phyloP scores from a whole-genome alignment of 2,329 filamentous ascomycete genomes.

The Piedraia hortae region DNA sequence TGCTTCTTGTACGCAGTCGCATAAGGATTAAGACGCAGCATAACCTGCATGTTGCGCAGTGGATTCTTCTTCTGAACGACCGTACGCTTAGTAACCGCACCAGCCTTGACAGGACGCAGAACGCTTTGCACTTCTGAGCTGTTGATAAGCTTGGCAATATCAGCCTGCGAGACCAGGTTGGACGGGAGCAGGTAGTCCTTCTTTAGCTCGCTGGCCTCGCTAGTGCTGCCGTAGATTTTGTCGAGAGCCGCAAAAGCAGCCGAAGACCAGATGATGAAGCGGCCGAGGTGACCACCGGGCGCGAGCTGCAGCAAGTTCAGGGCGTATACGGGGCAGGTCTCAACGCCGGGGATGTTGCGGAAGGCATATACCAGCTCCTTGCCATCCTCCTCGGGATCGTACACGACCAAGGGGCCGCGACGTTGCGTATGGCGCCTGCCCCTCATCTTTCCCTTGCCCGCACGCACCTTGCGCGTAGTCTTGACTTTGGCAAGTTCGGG shows the following conservation, averaged over 20 bases:
- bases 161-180: slow-evolving; percentile 78
- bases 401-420: slow-evolving; percentile 91
- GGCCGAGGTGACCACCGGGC: slow-evolving; percentile 92
- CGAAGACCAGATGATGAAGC: slow-evolving; percentile 98
- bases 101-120: slow-evolving; percentile 71
- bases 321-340: slow-evolving; percentile 78
- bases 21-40: slow-evolving; percentile 97
- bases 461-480: slow-evolving; percentile 84
- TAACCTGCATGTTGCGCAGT: slow-evolving; percentile 92
- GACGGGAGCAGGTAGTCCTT: slow-evolving; percentile 95
- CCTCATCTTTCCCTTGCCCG: slow-evolving; percentile 96
- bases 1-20: slow-evolving; percentile 71
- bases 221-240: slow-evolving; percentile 86
- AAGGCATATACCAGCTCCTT: slow-evolving; percentile 82
- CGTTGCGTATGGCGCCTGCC: slow-evolving; percentile 92
- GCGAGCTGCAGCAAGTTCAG: slow-evolving; percentile 98
- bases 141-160: slow-evolving; percentile 97
- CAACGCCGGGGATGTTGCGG: slow-evolving; percentile 97
- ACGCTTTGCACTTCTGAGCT: slow-evolving; percentile 94
- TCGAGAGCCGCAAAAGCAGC: slow-evolving; percentile 90
- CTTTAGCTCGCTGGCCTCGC: slow-evolving; percentile 72
- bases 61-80: slow-evolving; percentile 99
- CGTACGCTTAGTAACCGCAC: slow-evolving; percentile 65
- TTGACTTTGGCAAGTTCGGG: slow-evolving; percentile 86
- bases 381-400: slow-evolving; percentile 84